Base-by-base conservation (phyloP, 306 rosid species). In the Vigna trinervia region DNA sequence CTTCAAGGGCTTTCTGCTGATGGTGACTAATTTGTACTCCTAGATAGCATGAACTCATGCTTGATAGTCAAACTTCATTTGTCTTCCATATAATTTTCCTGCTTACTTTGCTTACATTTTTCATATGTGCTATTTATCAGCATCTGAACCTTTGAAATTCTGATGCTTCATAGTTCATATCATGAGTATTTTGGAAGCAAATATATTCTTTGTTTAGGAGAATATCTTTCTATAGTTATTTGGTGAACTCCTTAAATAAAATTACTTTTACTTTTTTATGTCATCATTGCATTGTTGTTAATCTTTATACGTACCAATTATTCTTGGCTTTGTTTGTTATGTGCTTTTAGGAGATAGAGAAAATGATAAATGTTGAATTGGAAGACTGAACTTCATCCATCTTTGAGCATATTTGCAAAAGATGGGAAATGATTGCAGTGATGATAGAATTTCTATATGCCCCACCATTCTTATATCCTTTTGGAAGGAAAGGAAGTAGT, bases 341-440 rank as follows among this genome's bases (percentile, higher is more conserved):
- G 11, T 20, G 9, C 32, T 61, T 74, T 47, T 32, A 17, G 79
- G 60, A 45, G 17, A 38, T 13, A 20, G 59, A 73, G 48, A 54
- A 58, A 58, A 23, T 56, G 14, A 43, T 52, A 72, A 41, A 36
- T 30, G 26, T 62, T 61, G 41, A 13, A 30, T 54, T 58, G 57
- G 45, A 43, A 43, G 30, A 46, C n/a, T 32, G 36, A 23, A 59
- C 34, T 59, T 41, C 54, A 20, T 45, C 13, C 41, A 26, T 74
- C 4, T 74, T 74, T 74, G 69, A 73, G 69, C 53, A 45, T 30
- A 32, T 41, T 73, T 12, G 19, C 39, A 26, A 74, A 15, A 26
- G 12, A 60, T n/a, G 46, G 59, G 14, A 65, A 20, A 43, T 11
- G 11, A 59, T 12, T 61, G 59, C 0, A 9, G 30, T 62, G 54